Base-by-base conservation (phyloP, 495 filamentous ascomycete genomes). In the Neurospora intermedia region DNA sequence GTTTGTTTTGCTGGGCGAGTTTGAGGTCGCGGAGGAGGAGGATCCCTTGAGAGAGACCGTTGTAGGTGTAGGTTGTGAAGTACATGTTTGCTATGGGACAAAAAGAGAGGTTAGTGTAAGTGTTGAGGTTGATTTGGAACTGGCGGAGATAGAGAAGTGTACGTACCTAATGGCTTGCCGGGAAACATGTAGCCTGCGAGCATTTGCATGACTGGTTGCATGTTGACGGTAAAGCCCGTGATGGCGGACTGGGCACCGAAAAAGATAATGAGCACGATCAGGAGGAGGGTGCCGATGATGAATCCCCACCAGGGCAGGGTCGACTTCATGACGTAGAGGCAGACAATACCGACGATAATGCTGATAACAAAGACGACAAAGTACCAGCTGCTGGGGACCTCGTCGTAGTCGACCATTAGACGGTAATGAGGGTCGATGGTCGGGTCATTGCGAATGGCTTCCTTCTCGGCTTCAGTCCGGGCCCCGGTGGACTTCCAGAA, bases 321-420 rank as follows among this genome's bases (percentile, higher is more conserved):
- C 54, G 84, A 83, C 74, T 82, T 82, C 71, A 85, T 80, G 35
- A 83, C 82, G 15, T 83, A 82, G 38, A 79, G 74, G 54, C 75
- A 74, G 40, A 84, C 80, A 11, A 90, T 75, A 7, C 86, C 88
- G 2, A 86, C 78, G 42, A 87, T 72, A 69, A 88, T 86, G 62
- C 83, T 85, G 38, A 81, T 62, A 35, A 86, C 74, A 16, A 90
- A 78, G 3, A 87, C 77, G 0, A 72, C 71, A 0, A 76, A 75
- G 59, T 87, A 90, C 88, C 88, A 90, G 85, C 85, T 88, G 76
- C 80, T 80, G 6, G 88, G 87, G 3, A 80, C 77, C 73, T 88
- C 87, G 46, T 85, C 83, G 76, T 89, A 89, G 20, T 76, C 70
- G n/a, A 40, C 62, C 77, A 83, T 79, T 82, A 85, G 72, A 79